Evolutionary conservation across 495 filamentous ascomycete species (phyloP).

Genomic region (Daldinia loculata): DNA sequence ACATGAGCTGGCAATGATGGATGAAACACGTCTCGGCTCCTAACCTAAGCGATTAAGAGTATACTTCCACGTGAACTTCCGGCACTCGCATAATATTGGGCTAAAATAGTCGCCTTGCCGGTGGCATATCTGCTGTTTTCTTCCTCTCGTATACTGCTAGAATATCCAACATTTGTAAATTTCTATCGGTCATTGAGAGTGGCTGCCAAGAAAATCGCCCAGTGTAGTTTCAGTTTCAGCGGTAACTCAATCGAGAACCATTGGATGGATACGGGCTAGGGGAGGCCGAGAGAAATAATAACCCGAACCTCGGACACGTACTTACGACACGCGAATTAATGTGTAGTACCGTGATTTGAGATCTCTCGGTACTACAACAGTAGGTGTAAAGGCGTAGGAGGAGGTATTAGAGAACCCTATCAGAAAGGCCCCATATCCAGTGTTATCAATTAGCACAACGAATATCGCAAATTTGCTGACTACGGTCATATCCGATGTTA

Average conservation of each 20-base stretch:
- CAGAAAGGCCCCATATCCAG: constrained; percentile 8
- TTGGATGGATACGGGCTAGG: background rate
- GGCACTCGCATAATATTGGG: background rate
- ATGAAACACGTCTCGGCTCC: constrained; percentile 38
- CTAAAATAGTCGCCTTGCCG: background rate
- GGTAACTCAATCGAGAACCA: background rate
- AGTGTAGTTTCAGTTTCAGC: constrained; percentile 4
- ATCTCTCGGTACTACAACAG: background rate
- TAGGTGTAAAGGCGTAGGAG: background rate
- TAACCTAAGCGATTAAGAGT: constrained; percentile 5
- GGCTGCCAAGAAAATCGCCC: background rate
- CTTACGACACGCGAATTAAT: constrained; percentile 1
- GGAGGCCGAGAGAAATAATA: background rate
- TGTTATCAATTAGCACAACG: background rate
- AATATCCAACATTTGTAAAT: background rate
- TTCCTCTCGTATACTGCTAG: background rate
- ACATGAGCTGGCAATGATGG: constrained; percentile 16
- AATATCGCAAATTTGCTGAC: background rate
- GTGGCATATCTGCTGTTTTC: background rate
- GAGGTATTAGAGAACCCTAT: constrained; percentile 4
- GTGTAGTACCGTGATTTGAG: constrained; percentile 14
- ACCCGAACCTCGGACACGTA: background rate
- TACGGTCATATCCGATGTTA: background rate
- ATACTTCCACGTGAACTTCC: constrained; percentile 4
- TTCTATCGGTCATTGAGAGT: background rate